These are phyloP conservation scores for Thinopyrum elongatum DNA, from an alignment of 176 grass and related monocot species.

Conservation along the genomic window DNA sequence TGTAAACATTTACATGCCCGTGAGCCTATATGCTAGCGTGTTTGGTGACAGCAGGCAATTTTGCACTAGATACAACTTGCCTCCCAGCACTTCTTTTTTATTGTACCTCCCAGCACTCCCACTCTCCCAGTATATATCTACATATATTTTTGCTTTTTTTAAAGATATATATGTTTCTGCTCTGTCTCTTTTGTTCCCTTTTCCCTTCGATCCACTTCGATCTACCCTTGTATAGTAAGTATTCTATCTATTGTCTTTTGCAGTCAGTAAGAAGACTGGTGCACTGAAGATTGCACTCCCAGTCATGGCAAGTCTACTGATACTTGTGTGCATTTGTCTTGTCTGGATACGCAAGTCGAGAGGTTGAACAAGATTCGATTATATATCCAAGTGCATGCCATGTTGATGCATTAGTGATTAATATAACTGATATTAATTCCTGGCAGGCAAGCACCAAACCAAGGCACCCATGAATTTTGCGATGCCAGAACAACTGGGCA, in stretches of 20 bases:
- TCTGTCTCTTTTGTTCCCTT: neutral
- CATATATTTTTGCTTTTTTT: neutral
- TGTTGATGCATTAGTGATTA: neutral
- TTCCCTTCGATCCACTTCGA: neutral
- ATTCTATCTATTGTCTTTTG: neutral
- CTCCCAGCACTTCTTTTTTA: neutral
- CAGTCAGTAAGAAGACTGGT: neutral
- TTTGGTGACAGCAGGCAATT: neutral
- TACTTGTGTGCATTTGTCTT: neutral
- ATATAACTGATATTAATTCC: neutral
- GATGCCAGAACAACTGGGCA: neutral
- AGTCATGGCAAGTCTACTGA: neutral
- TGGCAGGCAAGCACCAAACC: neutral
- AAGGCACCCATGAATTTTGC: neutral
- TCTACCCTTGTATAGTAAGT: neutral
- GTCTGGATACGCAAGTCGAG: slow-evolving; percentile 4
- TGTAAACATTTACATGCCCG: neutral
- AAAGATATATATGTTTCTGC: neutral
- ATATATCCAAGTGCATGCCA: neutral
- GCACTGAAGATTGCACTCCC: slow-evolving; percentile 23
- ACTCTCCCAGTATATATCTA: neutral
- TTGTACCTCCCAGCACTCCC: no score
- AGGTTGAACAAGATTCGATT: neutral
- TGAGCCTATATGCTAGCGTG: neutral
- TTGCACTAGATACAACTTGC: neutral